Evolutionary conservation across 768 basidiomycete species (phyloP), one percentile per base, ranked within the genome.

Genomic region (Lactarius hengduanensis): DNA sequence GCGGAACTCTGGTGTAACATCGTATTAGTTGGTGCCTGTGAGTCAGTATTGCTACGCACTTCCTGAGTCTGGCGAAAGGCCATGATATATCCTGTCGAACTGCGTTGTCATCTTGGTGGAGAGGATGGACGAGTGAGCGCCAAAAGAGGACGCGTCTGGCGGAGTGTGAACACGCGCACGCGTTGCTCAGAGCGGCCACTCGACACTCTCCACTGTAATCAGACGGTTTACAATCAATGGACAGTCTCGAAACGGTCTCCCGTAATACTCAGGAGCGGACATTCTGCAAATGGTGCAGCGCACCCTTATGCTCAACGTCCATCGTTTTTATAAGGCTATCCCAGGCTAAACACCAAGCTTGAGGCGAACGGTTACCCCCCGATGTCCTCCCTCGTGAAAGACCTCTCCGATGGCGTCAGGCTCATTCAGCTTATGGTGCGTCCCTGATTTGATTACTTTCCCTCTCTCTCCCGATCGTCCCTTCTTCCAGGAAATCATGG

Each of bases 261-360:
- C 73, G 77, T 32, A 71, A 74, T 66, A 79, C 81, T 4, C 82
- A 83, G 71, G 79, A 80, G 70, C 71, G 79, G 68, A 94, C 94
- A 2, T 96, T 96, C 75, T 94, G 92, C 77, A 94, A 94, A 85
- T 96, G 94, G 94, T 94, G 61, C 47, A 56, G 28, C 59, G 57
- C 57, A 56, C 62, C 66, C 60, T 69, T 59, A 53, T 69, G 56
- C 58, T 69, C 59, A 20, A 53, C 53, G 55, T 66, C 68, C 41
- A 28, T 59, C 13, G 55, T 65, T 58, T 61, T 69, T 55, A 63
- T 68, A 30, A 62, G 54, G 57, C 68, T 65, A 34, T 56, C 57
- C 30, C 70, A 98, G 96, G 97, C 81, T 98, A 66, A 99, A 98
- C 73, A 93, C 95, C 10, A 96, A 96, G 75, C 84, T 99, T 36